A percentile compares a stretch with the other conserved stretches of the same genome.
These are phyloP conservation scores for Lycium barbarum DNA, from an alignment of 257 asterid species.

Conservation along the genomic window DNA sequence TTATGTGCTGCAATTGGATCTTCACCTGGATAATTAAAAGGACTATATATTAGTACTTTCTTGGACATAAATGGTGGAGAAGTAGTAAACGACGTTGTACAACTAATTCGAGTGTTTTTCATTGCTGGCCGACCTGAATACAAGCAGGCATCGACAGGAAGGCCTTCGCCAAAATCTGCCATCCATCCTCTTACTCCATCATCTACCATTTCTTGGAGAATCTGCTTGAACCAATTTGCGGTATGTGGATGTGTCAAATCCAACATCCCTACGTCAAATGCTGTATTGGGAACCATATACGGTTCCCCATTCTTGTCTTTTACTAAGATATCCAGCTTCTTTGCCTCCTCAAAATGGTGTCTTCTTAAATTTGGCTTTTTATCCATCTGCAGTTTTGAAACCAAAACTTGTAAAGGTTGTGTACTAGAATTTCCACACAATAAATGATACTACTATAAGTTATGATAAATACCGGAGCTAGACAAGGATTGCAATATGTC, in stretches of 20 bases:
- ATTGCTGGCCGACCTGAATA: conserved; percentile 60
- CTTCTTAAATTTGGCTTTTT: conserved; percentile 64
- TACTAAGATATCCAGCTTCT: conserved; percentile 75
- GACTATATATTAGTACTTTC: conserved; percentile 12
- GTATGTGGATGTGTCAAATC: conserved; percentile 87
- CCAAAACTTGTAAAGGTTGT: conserved; percentile 3
- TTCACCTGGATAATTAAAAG: conserved; percentile 62
- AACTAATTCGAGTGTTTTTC: not conserved
- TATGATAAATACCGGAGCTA: conserved; percentile 72
- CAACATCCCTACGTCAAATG: conserved; percentile 94
- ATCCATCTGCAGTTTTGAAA: conserved; percentile 59
- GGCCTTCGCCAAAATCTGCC: conserved; percentile 99
- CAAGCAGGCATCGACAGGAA: conserved; percentile 89
- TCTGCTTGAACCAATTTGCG: conserved; percentile 81
- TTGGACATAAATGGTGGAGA: no score
- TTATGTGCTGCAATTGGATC: conserved; percentile 93
- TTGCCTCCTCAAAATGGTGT: conserved; percentile 80
- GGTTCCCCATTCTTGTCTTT: conserved; percentile 74
- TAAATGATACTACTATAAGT: not conserved
- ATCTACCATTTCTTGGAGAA: conserved; percentile 81
- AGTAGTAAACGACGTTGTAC: no score
- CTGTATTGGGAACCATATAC: conserved; percentile 94
- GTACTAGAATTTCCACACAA: not conserved
- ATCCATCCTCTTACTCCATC: conserved; percentile 99
- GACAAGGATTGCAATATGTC: conserved; percentile 99